These are phyloP conservation scores for Phyllosticta citribraziliensis DNA, from an alignment of 2,329 filamentous ascomycete genomes.

Conservation along the genomic window DNA sequence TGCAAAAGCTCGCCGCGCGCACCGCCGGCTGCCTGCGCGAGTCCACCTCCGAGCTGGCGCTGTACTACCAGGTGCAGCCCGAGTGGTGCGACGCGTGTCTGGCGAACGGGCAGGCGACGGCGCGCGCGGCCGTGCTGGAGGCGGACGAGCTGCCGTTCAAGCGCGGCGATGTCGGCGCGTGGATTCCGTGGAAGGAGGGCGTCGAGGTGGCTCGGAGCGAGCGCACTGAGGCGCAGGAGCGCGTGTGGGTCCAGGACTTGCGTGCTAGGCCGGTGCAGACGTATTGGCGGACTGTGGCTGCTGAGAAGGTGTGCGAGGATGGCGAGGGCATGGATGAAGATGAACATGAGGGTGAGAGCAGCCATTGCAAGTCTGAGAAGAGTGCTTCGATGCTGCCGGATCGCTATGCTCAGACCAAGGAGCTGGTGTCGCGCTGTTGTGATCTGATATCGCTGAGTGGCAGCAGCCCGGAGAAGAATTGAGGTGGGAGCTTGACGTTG, in stretches of 20 bases:
- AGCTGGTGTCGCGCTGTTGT: too few relatives aligned
- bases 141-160: background rate
- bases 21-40: background rate
- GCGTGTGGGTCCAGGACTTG: background rate
- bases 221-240: background rate
- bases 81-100: background rate
- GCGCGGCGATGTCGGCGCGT: background rate
- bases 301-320: too few relatives aligned
- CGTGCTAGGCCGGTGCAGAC: too few relatives aligned
- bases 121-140: background rate
- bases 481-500: too few relatives aligned
- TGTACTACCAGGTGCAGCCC: background rate
- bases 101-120: background rate
- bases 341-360: too few relatives aligned
- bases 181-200: background rate
- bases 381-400: too few relatives aligned
- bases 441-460: too few relatives aligned
- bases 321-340: too few relatives aligned
- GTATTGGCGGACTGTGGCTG: too few relatives aligned
- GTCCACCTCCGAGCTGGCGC: background rate
- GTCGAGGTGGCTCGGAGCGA: background rate
- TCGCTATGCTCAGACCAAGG: too few relatives aligned
- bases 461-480: too few relatives aligned
- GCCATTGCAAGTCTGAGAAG: too few relatives aligned
- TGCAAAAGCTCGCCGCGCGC: background rate